Conservation (phyloP, 2,329 filamentous ascomycete genomes). For the Colletotrichum costaricense region DNA sequence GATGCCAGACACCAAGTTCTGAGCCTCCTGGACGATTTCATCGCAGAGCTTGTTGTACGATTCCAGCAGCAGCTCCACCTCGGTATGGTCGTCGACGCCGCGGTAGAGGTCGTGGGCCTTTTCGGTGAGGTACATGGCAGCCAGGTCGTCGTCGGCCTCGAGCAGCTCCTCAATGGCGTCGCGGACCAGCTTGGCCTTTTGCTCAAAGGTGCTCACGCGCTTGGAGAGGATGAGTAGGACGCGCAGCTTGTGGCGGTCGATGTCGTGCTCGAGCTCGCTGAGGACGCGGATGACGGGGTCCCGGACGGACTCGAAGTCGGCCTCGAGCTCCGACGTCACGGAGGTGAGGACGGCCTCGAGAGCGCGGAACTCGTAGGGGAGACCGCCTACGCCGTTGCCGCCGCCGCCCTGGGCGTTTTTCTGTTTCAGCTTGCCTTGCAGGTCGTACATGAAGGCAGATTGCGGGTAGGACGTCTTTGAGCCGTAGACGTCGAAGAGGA, state of each 20-base stretch:
- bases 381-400: conserved; percentile 59
- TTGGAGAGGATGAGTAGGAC: conserved; percentile 94
- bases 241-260: conserved; percentile 92
- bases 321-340: conserved; percentile 90
- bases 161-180: conserved; percentile 96
- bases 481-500: conserved; percentile 96
- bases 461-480: conserved; percentile 95
- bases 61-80: conserved; percentile 96
- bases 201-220: conserved; percentile 95
- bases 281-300: conserved; percentile 92
- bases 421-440: conserved; percentile 91
- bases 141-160: conserved; percentile 94
- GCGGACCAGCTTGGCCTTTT: conserved; percentile 92
- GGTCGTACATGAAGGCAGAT: conserved; percentile 96
- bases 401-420: conserved; percentile 67
- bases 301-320: conserved; percentile 92
- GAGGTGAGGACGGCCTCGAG: conserved; percentile 95
- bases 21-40: conserved; percentile 95
- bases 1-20: conserved; percentile 93
- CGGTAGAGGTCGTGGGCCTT: conserved; percentile 80
- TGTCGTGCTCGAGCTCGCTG: conserved; percentile 93
- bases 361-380: conserved; percentile 96
- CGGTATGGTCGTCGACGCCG: conserved; percentile 88
- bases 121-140: conserved; percentile 95
- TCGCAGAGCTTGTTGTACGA: conserved; percentile 98